Conservation (phyloP, 257 asterid genomes). For the Orobanche coerulescens region DNA sequence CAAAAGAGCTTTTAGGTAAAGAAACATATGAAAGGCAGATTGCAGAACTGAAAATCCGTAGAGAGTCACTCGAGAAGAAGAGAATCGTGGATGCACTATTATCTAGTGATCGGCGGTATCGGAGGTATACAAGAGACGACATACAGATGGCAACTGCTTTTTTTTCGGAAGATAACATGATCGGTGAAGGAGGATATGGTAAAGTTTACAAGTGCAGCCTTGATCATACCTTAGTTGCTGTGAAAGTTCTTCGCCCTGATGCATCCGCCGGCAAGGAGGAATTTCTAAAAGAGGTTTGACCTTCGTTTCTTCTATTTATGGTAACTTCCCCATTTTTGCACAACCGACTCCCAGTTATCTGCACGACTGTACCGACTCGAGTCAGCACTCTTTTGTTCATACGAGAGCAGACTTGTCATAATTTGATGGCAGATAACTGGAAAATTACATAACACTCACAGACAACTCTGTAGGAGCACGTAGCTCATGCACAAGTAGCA, state of each 20-base stretch:
- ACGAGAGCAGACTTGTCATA: neutral
- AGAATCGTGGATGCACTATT: slow-evolving; percentile 49
- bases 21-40: slow-evolving; percentile 56
- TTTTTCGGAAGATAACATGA: slow-evolving; percentile 44
- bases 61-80: slow-evolving; percentile 52
- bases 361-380: neutral
- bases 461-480: no score
- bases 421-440: neutral
- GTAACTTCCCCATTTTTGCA: neutral
- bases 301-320: slow-evolving; percentile 13
- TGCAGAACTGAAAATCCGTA: slow-evolving; percentile 54
- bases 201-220: slow-evolving; percentile 70
- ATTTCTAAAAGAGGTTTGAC: slow-evolving; percentile 66
- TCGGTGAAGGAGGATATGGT: slow-evolving; percentile 89
- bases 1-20: slow-evolving; percentile 45
- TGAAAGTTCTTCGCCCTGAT: slow-evolving; percentile 57
- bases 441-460: no score
- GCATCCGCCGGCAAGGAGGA: slow-evolving; percentile 56
- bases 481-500: neutral
- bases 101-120: slow-evolving; percentile 56
- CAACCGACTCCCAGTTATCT: slow-evolving; percentile 3
- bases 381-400: neutral
- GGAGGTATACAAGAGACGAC: slow-evolving; percentile 60
- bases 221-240: slow-evolving; percentile 68
- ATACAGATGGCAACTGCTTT: slow-evolving; percentile 50